Percentiles rank a stretch among this genome's conserved stretches.
Conservation (phyloP, 139 green algal species). For the Microglena sp. region DNA sequence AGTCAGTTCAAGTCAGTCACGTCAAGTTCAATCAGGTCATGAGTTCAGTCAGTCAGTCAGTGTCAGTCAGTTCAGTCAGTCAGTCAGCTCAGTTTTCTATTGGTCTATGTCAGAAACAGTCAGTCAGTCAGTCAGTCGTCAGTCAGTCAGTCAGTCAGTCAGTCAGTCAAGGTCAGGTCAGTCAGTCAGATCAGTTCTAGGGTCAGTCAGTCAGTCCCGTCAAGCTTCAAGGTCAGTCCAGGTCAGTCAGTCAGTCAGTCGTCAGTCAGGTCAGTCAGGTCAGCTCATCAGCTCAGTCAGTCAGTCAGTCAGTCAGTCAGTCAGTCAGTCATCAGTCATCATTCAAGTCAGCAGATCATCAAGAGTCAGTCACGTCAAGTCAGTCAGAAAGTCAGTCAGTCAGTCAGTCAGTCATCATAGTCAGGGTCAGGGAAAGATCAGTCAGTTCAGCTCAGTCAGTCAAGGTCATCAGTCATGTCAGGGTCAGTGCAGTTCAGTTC, state of each 20-base stretch:
- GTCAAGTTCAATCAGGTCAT: too few species aligned
- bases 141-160: neutral
- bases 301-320: slow-evolving; percentile 14
- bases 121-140: neutral
- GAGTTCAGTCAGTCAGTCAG: neutral
- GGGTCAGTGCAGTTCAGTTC: neutral
- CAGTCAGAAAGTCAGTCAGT: slow-evolving; percentile 6
- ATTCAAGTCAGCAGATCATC: too few species aligned
- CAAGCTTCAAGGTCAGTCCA: slow-evolving; percentile 6
- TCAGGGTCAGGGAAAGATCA: neutral
- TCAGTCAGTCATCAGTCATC: slow-evolving; percentile 12
- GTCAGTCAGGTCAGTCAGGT: slow-evolving; percentile 4
- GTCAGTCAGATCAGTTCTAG: slow-evolving; percentile 17
- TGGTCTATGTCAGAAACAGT: neutral
- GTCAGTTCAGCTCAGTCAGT: too few species aligned
- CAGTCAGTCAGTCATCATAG: neutral
- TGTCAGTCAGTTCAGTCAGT: slow-evolving; percentile 2
- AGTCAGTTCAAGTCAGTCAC: too few species aligned
- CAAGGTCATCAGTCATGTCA: neutral
- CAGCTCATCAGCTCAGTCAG: too few species aligned
- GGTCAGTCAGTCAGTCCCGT: slow-evolving; percentile 15
- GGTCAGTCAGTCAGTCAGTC: slow-evolving; percentile 12
- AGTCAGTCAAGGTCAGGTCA: neutral
- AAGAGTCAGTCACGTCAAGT: too few species aligned
- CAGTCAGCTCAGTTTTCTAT: neutral